Conservation (phyloP, 352 stramenopile genomes). For the Phytophthora fragariaefolia region DNA sequence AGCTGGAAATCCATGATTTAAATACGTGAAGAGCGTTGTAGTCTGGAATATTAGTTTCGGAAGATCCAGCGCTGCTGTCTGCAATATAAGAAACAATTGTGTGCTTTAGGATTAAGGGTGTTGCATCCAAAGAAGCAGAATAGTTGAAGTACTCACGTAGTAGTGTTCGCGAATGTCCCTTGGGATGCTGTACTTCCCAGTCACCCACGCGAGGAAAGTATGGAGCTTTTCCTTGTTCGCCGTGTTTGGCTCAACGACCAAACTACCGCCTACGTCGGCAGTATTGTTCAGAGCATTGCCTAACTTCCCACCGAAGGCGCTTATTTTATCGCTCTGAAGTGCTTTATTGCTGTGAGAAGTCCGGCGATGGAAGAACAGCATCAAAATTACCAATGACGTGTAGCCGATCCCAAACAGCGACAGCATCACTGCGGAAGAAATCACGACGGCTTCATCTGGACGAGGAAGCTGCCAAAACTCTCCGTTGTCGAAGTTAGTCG, state of each 20-base stretch:
- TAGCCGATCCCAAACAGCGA: slow-evolving; percentile 45
- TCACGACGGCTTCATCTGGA: slow-evolving; percentile 24
- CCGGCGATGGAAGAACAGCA: slow-evolving; percentile 31
- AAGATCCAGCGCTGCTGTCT: slow-evolving; percentile 51
- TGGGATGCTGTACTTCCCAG: slow-evolving; percentile 12
- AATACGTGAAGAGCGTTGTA: slow-evolving; percentile 47
- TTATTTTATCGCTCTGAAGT: background rate
- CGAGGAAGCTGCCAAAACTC: slow-evolving; percentile 56
- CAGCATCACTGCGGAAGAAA: slow-evolving; percentile 36
- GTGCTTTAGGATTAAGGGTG: no score
- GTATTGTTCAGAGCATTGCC: background rate
- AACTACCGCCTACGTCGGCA: background rate
- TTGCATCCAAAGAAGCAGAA: background rate
- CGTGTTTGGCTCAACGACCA: background rate
- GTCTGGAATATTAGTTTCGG: slow-evolving; percentile 63
- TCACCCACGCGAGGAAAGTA: slow-evolving; percentile 6
- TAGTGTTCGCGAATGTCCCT: slow-evolving; percentile 33
- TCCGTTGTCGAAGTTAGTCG: slow-evolving; percentile 46
- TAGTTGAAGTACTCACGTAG: slow-evolving; percentile 21
- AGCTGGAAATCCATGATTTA: slow-evolving; percentile 53
- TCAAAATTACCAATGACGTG: slow-evolving; percentile 36
- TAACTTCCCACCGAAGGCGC: background rate
- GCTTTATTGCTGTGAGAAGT: slow-evolving; percentile 15
- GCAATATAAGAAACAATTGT: slow-evolving; percentile 5
- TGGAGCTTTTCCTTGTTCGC: background rate